Base-by-base conservation (phyloP, 2,329 filamentous ascomycete species). In the Aspergillus proliferans region DNA sequence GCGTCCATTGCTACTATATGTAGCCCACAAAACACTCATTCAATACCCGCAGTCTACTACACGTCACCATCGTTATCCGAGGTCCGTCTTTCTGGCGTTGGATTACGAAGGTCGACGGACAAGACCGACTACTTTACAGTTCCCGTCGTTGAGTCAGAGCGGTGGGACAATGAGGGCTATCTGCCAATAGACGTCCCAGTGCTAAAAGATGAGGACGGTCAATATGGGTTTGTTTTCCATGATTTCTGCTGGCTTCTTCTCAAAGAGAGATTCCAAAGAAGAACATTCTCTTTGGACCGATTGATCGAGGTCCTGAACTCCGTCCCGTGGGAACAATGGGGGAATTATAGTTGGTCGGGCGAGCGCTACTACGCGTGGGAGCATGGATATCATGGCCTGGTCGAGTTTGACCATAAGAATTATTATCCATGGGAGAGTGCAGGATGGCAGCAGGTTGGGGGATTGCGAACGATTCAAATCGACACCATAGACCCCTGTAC, bases 221-320 rank as follows among this genome's bases (percentile, higher is more conserved):
- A 21, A 9, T 45, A 52, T 46, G 41, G 47, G n/a, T 52, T 28
- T 40, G 19, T 52, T 19, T 42, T 52, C 36, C 47, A 49, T 45
- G 47, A 52, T 47, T 40, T 44, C 30, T 49, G 50, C 28, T 52
- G 43, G 33, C 6, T 18, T 44, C 30, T 49, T 38, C 30, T 49
- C 9, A 12, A 28, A 8, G 21, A 41, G 21, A n/a, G 36, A 3
- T n/a, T 10, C 15, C 22, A 18, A 6, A 21, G 40, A 6, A 10
- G 15, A 15, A 8, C 18, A 15, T 4, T 43, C 12, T 21, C 41
- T 22, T 28, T 43, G 24, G 41, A 26, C 10, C 41, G 15, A 14
- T 28, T 43, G 19, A 10, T 43, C 12, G 41, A 43, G 9, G 12
- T 43, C 7, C 22, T 26, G 12, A 12, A 24, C 15, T 43, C 22